Evolutionary conservation across 2,329 filamentous ascomycete genomes (phyloP).

Genomic region (Harringtonia aguacate): DNA sequence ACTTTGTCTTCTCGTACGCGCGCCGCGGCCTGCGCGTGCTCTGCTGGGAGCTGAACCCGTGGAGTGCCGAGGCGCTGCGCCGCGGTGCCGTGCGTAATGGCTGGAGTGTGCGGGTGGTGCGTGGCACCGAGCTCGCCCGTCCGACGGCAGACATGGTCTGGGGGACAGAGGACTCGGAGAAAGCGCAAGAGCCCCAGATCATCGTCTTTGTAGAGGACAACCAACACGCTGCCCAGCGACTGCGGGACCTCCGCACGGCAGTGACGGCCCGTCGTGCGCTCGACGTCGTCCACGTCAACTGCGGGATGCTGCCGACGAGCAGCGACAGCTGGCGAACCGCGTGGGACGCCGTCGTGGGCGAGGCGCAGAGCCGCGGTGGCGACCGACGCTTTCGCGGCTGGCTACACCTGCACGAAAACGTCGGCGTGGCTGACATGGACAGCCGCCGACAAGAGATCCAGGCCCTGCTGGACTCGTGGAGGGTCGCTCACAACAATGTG

Average conservation of each 20-base stretch:
- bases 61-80: slow-evolving; percentile 74
- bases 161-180: neutral
- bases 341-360: slow-evolving; percentile 20
- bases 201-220: slow-evolving; percentile 64
- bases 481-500: neutral
- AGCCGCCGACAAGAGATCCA: slow-evolving; percentile 36
- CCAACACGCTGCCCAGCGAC: slow-evolving; percentile 31
- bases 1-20: slow-evolving; percentile 82
- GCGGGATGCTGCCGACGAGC: slow-evolving; percentile 51
- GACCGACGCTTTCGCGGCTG: slow-evolving; percentile 24
- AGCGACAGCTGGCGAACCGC: slow-evolving; percentile 41
- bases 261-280: slow-evolving; percentile 14
- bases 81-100: slow-evolving; percentile 62
- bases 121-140: slow-evolving; percentile 24
- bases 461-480: slow-evolving; percentile 30
- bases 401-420: slow-evolving; percentile 59
- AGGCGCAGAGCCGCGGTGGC: slow-evolving; percentile 19
- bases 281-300: slow-evolving; percentile 49
- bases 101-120: slow-evolving; percentile 50
- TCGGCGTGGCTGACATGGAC: slow-evolving; percentile 42
- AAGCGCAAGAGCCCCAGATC: too few relatives aligned
- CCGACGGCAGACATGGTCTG: slow-evolving; percentile 25
- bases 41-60: slow-evolving; percentile 85
- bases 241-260: slow-evolving; percentile 26
- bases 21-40: slow-evolving; percentile 61